Evolutionary conservation across 192 early-diverging fungal species (phyloP).

Genomic region (Backusella australiensis): DNA sequence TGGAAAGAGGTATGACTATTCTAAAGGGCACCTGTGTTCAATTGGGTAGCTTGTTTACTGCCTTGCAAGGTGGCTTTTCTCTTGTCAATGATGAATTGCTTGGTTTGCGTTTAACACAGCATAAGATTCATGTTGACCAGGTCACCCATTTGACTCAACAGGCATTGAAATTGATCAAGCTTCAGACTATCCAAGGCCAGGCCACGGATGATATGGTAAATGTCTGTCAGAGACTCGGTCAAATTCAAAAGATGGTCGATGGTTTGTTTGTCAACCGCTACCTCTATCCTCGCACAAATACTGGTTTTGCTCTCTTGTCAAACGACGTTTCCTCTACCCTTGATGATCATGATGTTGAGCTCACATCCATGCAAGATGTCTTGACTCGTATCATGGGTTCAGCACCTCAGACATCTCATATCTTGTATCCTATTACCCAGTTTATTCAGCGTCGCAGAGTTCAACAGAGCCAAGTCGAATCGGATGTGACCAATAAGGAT

Average conservation of each 20-base stretch:
- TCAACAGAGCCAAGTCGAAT: slow-evolving; percentile 5
- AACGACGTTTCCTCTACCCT: slow-evolving; percentile 31
- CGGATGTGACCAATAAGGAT: not conserved
- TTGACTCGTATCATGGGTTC: slow-evolving; percentile 19
- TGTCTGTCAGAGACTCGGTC: slow-evolving; percentile 1
- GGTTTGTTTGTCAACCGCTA: slow-evolving; percentile 17
- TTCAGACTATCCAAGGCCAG: slow-evolving; percentile 10
- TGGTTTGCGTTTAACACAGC: slow-evolving; percentile 22
- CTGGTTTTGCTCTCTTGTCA: slow-evolving; percentile 26
- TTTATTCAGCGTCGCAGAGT: slow-evolving; percentile 33
- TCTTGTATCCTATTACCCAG: slow-evolving; percentile 38
- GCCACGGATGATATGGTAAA: slow-evolving; percentile 1
- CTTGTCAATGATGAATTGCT: slow-evolving; percentile 8
- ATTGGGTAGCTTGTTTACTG: slow-evolving; percentile 14
- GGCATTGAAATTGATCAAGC: not conserved
- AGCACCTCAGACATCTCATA: slow-evolving; percentile 34
- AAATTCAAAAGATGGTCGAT: slow-evolving; percentile 25
- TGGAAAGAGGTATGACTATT: slow-evolving; percentile 18
- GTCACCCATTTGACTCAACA: slow-evolving; percentile 27
- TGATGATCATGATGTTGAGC: slow-evolving; percentile 28
- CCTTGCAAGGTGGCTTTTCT: not conserved
- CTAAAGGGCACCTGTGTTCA: slow-evolving; percentile 30
- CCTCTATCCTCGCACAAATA: slow-evolving; percentile 24
- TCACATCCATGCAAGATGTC: slow-evolving; percentile 28
- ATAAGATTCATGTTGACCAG: slow-evolving; percentile 43